Percentiles rank a stretch among this genome's conserved stretches.
Conservation (phyloP, 208 protist genomes). For the Trypanosomatidae sp. region DNA sequence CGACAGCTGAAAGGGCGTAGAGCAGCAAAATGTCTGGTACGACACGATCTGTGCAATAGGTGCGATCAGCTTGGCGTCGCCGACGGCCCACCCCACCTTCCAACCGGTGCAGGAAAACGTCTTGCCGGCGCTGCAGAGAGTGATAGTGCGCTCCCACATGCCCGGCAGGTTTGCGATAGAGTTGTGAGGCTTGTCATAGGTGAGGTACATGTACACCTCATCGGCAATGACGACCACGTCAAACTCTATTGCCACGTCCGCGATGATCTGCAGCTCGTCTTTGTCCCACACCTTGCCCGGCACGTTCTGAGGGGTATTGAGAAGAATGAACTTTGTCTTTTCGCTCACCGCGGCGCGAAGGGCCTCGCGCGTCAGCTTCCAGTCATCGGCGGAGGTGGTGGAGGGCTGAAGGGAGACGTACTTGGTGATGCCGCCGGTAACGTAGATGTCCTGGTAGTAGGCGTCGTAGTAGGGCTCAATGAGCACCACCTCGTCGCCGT, state of each 20-base stretch:
- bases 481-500: slow-evolving; percentile 92
- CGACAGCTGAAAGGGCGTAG: slow-evolving; percentile 88
- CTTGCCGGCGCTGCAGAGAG: slow-evolving; percentile 90
- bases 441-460: slow-evolving; percentile 67
- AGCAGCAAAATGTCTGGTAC: slow-evolving; percentile 85
- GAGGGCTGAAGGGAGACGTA: slow-evolving; percentile 75
- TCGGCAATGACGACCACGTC: slow-evolving; percentile 71
- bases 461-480: slow-evolving; percentile 94
- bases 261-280: slow-evolving; percentile 74
- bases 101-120: slow-evolving; percentile 94
- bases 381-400: slow-evolving; percentile 38
- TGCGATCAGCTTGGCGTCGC: slow-evolving; percentile 33
- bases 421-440: slow-evolving; percentile 67
- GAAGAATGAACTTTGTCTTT: slow-evolving; percentile 81
- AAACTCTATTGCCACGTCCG: slow-evolving; percentile 65
- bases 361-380: slow-evolving; percentile 54
- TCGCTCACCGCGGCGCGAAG: slow-evolving; percentile 62
- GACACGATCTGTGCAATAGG: slow-evolving; percentile 54
- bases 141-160: slow-evolving; percentile 92
- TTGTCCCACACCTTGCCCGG: slow-evolving; percentile 68
- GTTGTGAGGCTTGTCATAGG: slow-evolving; percentile 61
- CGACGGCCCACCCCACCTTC: slow-evolving; percentile 91
- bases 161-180: slow-evolving; percentile 74
- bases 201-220: slow-evolving; percentile 93
- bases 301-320: slow-evolving; percentile 96